Evolutionary conservation across 345 rosid species (phyloP).

Genomic region (Clausena lansium): DNA sequence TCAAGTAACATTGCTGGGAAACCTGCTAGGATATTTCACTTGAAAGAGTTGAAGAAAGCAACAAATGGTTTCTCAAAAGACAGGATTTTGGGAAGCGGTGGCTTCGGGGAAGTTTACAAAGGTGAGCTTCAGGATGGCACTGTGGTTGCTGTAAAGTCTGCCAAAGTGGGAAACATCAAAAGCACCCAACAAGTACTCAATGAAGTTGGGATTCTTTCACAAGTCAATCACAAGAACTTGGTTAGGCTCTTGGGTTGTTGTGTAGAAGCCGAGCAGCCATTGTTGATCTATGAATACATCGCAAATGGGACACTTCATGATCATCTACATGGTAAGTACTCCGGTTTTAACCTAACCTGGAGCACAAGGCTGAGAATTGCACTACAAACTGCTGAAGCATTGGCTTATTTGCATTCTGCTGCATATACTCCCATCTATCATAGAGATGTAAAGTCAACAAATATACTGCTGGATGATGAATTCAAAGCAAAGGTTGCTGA

Average conservation of each 20-base stretch:
- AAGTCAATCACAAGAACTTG: constrained; percentile 64
- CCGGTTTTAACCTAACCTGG: constrained; percentile 39
- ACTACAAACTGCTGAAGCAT: constrained; percentile 55
- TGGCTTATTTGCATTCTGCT: constrained; percentile 56
- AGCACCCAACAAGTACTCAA: constrained; percentile 64
- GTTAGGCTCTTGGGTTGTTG: constrained; percentile 63
- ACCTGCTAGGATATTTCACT: constrained; percentile 41
- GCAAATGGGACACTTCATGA: constrained; percentile 58
- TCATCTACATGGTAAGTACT: constrained; percentile 42
- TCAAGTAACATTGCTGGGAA: constrained; percentile 39
- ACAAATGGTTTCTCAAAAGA: constrained; percentile 46
- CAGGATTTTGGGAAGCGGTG: constrained; percentile 53
- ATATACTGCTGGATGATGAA: constrained; percentile 48
- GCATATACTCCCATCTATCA: constrained; percentile 57
- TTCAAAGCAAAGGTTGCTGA: constrained; percentile 53
- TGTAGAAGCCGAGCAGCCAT: constrained; percentile 50
- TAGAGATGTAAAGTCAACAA: constrained; percentile 61
- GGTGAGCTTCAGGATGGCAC: constrained; percentile 57
- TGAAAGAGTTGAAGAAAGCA: constrained; percentile 56
- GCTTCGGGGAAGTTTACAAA: constrained; percentile 62
- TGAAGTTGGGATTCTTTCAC: constrained; percentile 64
- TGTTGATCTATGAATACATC: constrained; percentile 61
- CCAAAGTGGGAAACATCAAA: constrained; percentile 64
- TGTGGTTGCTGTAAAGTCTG: constrained; percentile 52
- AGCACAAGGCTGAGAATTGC: constrained; percentile 49